Evolutionary conservation across 208 protist genomes (phyloP).

Genomic region (Trichomonas tenax): DNA sequence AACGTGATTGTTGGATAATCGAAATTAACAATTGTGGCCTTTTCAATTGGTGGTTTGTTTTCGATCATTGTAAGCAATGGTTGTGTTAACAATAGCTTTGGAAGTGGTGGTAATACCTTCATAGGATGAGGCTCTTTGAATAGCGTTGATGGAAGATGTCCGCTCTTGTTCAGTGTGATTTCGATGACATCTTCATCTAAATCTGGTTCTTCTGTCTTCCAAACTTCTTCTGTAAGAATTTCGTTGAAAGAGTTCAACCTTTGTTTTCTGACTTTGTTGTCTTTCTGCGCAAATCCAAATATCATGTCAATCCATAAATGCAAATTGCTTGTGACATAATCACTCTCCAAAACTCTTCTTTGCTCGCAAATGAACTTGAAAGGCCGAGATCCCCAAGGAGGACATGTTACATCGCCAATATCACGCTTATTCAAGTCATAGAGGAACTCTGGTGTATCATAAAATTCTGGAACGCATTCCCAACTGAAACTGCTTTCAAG

Average conservation of each 20-base stretch:
- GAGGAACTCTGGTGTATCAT: background rate
- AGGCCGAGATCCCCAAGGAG: background rate
- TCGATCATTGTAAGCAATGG: background rate
- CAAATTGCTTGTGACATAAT: background rate
- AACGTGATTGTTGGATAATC: background rate
- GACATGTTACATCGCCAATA: background rate
- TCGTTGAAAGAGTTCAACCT: background rate
- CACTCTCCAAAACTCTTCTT: background rate
- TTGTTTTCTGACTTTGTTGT: background rate
- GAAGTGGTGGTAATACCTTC: background rate
- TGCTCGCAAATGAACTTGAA: background rate
- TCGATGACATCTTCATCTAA: background rate
- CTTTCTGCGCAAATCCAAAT: background rate
- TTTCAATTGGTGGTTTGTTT: background rate
- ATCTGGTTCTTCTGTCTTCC: background rate
- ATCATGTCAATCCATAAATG: background rate
- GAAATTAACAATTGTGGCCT: background rate
- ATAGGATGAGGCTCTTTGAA: background rate
- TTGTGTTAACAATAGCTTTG: background rate
- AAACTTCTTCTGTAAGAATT: background rate
- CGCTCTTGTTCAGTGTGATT: background rate
- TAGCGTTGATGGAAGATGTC: background rate
- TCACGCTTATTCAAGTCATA: background rate
- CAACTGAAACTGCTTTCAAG: background rate
- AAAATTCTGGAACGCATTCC: background rate